Percentiles rank a stretch among this genome's conserved stretches.
phyloP scores from a whole-genome alignment of 202 grass and related monocot species.

The Musa balbisiana region DNA sequence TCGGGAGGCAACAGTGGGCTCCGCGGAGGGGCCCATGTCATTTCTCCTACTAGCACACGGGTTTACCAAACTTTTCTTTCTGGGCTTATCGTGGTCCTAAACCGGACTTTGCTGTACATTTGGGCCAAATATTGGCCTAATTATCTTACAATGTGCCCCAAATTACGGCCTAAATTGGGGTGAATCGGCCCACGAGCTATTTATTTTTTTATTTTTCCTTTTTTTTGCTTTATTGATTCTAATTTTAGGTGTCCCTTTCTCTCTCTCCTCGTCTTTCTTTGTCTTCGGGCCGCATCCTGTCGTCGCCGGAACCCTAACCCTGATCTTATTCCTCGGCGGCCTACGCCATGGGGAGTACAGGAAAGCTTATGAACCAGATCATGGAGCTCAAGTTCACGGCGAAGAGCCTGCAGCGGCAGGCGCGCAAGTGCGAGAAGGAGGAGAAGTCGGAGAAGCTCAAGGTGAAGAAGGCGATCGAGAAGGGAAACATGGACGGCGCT shows the following conservation, averaged over 20 bases:
- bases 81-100: too few relatives aligned
- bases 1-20: too few relatives aligned
- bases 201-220: too few relatives aligned
- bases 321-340: neutral
- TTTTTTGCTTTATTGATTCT: too few relatives aligned
- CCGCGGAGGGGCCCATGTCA: too few relatives aligned
- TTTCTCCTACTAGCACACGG: too few relatives aligned
- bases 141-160: too few relatives aligned
- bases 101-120: too few relatives aligned
- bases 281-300: neutral
- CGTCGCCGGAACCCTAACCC: slow-evolving; percentile 2
- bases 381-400: slow-evolving; percentile 16
- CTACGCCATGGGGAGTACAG: slow-evolving; percentile 9
- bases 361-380: slow-evolving; percentile 16
- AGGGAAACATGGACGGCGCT: slow-evolving; percentile 28
- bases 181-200: too few relatives aligned
- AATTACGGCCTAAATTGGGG: too few relatives aligned
- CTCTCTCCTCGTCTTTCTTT: neutral
- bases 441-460: slow-evolving; percentile 28
- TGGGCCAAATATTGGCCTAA: too few relatives aligned
- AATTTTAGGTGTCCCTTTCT: neutral
- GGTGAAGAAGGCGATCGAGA: slow-evolving; percentile 33
- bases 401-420: slow-evolving; percentile 27
- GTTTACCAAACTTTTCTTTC: too few relatives aligned
- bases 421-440: slow-evolving; percentile 31